A percentile compares a stretch with the other conserved stretches of the same genome.
Evolutionary conservation across 768 basidiomycete genomes (phyloP).

Genomic region (Omphalotus guepiniiformis): DNA sequence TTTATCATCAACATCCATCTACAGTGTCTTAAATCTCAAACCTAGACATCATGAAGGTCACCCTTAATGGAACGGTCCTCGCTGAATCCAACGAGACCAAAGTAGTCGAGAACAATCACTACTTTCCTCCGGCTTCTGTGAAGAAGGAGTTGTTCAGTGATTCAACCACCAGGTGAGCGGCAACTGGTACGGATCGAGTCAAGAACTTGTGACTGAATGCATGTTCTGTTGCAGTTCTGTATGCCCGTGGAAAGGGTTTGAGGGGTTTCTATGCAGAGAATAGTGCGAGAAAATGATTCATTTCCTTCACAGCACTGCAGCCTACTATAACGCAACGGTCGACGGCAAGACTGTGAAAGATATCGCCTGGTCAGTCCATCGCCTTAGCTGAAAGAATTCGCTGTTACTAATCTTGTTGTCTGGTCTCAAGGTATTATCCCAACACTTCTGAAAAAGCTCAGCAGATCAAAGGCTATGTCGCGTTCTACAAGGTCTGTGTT

Average conservation of each 20-base stretch:
- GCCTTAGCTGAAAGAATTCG: neutral
- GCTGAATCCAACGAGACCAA: constrained; percentile 56
- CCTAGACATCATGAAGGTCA: constrained; percentile 42
- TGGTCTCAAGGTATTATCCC: constrained; percentile 60
- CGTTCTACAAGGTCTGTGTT: constrained; percentile 68
- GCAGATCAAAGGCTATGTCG: constrained; percentile 61
- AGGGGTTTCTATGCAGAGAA: neutral
- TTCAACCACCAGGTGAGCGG: constrained; percentile 51
- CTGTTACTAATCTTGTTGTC: neutral
- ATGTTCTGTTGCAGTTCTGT: constrained; percentile 31
- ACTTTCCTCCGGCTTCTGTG: constrained; percentile 62
- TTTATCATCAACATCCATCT: too few species aligned
- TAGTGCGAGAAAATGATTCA: neutral
- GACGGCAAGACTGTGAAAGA: constrained; percentile 48
- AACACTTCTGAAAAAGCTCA: constrained; percentile 50
- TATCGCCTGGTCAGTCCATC: constrained; percentile 54
- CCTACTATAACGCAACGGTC: constrained; percentile 59
- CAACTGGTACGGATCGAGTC: neutral
- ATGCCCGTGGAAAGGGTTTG: constrained; percentile 76
- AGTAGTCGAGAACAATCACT: constrained; percentile 64
- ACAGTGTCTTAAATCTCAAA: too few species aligned
- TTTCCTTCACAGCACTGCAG: constrained; percentile 46
- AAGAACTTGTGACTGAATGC: neutral
- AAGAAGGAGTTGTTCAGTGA: constrained; percentile 38
- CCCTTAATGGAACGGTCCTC: constrained; percentile 44